These are phyloP conservation scores for Neoboletus subvelutipes DNA, from an alignment of 768 basidiomycete genomes.

Conservation along the genomic window DNA sequence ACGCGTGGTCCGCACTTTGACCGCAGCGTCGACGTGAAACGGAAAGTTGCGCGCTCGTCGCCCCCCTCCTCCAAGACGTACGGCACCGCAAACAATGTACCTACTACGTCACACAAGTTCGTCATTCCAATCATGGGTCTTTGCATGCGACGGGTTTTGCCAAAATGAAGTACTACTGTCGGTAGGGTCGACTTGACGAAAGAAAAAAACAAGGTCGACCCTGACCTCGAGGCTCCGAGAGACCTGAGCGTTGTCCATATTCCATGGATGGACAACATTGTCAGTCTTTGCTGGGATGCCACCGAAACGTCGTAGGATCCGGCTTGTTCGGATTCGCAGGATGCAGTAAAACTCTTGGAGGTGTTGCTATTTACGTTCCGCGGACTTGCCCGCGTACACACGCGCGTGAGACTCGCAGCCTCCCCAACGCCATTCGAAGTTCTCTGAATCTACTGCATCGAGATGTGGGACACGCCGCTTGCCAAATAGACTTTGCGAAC, in stretches of 20 bases:
- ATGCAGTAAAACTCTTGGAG: not conserved
- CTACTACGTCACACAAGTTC: not conserved
- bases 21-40: constrained; percentile 4
- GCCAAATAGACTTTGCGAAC: not conserved
- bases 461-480: not conserved
- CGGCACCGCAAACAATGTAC: not conserved
- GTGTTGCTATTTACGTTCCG: not conserved
- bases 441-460: not conserved
- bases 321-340: not conserved
- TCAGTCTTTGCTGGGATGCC: not conserved
- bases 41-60: not conserved
- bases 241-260: not conserved
- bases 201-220: not conserved
- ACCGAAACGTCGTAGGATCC: not conserved
- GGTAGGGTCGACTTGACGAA: not conserved
- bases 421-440: not conserved
- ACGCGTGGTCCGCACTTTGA: not conserved
- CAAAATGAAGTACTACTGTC: not conserved
- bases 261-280: not conserved
- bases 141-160: not conserved
- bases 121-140: not conserved
- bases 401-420: too few species aligned
- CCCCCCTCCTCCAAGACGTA: not conserved
- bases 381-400: not conserved
- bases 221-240: not conserved